Evolutionary conservation across 441 rosid species (phyloP).

Genomic region (Pelargonium fulgidum): DNA sequence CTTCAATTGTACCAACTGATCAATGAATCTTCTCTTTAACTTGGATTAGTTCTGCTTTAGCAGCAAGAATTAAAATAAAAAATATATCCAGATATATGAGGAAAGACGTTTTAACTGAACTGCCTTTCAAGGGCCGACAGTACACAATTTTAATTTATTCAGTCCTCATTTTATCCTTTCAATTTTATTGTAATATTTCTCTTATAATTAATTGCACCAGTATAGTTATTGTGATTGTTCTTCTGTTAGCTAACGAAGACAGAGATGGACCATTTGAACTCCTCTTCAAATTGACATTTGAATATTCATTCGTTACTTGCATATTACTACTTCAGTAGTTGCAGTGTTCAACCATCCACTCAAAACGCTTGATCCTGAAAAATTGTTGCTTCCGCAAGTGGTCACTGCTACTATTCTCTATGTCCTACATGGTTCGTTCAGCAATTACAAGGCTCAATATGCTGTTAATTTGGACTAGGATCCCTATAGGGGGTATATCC

Average conservation of each 20-base stretch:
- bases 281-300: background rate
- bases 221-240: background rate
- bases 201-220: background rate
- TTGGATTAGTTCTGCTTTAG: background rate
- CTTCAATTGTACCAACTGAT: background rate
- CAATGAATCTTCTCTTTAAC: background rate
- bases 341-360: background rate
- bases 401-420: background rate
- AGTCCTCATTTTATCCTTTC: background rate
- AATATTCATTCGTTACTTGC: background rate
- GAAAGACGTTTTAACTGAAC: background rate
- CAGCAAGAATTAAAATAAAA: background rate
- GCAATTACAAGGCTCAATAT: background rate
- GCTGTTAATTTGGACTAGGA: background rate
- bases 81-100: background rate
- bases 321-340: background rate
- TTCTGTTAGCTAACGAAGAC: background rate
- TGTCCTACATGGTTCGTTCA: background rate
- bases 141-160: background rate
- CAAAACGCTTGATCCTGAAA: background rate
- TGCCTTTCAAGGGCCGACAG: background rate
- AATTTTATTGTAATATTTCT: background rate
- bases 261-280: background rate
- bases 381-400: background rate
- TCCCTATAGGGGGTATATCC: background rate